Base-by-base conservation (phyloP, 129 eudicot species). In the Glebionis coronaria region DNA sequence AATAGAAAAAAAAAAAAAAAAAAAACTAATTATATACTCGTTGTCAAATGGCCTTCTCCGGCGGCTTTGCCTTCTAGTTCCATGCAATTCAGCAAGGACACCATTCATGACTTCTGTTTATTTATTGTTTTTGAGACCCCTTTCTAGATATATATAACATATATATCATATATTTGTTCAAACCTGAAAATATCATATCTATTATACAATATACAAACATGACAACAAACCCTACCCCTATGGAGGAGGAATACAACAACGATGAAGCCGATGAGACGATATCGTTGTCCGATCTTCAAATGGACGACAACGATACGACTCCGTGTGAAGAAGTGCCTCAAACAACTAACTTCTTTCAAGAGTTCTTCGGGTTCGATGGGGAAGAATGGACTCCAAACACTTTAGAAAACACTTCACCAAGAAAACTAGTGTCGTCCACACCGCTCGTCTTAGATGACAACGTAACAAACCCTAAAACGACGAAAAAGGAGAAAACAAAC, bases 201-300 rank as follows among this genome's bases (percentile, higher is more conserved):
- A 58, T n/a, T 35, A 5, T 35, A 58, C 44, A 27, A 28, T 3
- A n/a, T 14, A 23, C n/a, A 18, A 9, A 45, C 59, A 28, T 2
- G 35, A 52, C 63, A 16, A 49, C 18, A 1, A 29, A 18, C 9
- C 14, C 18, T 38, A 60, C 68, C n/a, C n/a, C n/a, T n/a, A n/a
- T n/a, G n/a, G n/a, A n/a, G 80, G 75, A 62, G 16, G 38, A 18
- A 65, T 18, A 56, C 54, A 46, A 57, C 5, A 58, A 69, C 1
- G 51, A 77, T 19, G 67, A 70, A 73, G 70, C 52, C 0, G 60
- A 74, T 12, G 69, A 74, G 59, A 63, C 73, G 9, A 69, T 68
- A 45, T 79, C 83, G 74, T 61, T 68, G 29, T 35, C 79, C 28
- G 71, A 79, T 46, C 72, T 79, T 56, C 72, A 63, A n/a, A 69